These are phyloP conservation scores for Scheffersomyces insectosa DNA, from an alignment of 1,139 yeast genomes.

Conservation along the genomic window DNA sequence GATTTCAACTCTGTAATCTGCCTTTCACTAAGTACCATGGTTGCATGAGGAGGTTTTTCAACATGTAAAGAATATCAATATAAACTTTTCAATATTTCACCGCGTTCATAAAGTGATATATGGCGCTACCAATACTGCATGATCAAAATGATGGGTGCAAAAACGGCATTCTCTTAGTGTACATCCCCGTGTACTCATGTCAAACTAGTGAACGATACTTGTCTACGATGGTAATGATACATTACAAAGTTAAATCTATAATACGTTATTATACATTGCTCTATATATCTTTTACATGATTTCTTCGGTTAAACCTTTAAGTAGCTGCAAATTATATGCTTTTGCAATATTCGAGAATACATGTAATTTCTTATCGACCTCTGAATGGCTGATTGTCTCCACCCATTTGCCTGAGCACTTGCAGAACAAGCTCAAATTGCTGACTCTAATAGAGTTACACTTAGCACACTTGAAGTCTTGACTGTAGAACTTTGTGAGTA, in stretches of 20 bases:
- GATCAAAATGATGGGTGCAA: no score
- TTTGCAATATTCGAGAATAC: slow-evolving; percentile 62
- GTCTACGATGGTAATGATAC: no score
- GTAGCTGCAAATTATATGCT: slow-evolving; percentile 59
- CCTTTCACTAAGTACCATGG: no score
- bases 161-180: no score
- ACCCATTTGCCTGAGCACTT: slow-evolving; percentile 87
- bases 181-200: no score
- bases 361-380: slow-evolving; percentile 44
- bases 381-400: slow-evolving; percentile 52
- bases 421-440: slow-evolving; percentile 75
- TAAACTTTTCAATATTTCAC: no score
- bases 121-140: no score
- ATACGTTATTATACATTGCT: background rate
- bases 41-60: no score
- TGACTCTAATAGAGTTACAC: slow-evolving; percentile 68
- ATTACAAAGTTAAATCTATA: background rate
- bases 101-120: no score
- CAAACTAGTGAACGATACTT: no score
- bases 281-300: slow-evolving; percentile 5
- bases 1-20: slow-evolving; percentile 6
- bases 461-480: slow-evolving; percentile 84
- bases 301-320: slow-evolving; percentile 50
- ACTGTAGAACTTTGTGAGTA: slow-evolving; percentile 59
- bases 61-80: no score